Base-by-base conservation (phyloP, 2,329 filamentous ascomycete genomes). In the Aspergillus pseudotamarii region DNA sequence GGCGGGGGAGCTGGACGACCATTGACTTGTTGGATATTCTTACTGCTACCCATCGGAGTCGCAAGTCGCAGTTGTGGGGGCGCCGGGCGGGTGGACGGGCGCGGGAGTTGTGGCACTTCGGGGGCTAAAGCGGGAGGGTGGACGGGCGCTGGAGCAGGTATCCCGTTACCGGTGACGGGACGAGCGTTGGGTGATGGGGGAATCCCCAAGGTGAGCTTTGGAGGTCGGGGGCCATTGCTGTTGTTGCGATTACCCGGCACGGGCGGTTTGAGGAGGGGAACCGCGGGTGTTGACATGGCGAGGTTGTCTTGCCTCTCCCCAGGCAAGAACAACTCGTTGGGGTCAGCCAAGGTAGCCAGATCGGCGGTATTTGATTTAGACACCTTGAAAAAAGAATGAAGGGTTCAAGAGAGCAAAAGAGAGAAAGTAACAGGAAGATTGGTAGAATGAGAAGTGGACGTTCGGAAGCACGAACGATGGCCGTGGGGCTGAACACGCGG, bases 141-240 rank as follows among this genome's bases (percentile, higher is more conserved):
- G 21, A 68, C 63, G 36, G 71, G 73, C 26, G 68, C 64, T 21
- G 71, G 74, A 28, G 71, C 64, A 30, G 71, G 73, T 26, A 82
- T 78, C 16, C 73, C 80, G 72, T 84, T 78, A 69, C 83, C 84
- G 69, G 71, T 70, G 58, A 95, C 88, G 2, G 94, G 89, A 77
- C 94, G 92, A 66, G 85, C 90, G 79, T 88, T 94, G 56, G 93
- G 92, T 41, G 93, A 96, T 0, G 91, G 89, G 43, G 94, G 94
- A 63, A 98, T 98, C 53, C 94, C 92, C 61, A 98, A 87, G 51
- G 93, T 94, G 63, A 98, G 86, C 71, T 91, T 89, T 32, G 93
- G 93, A 59, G 90, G 84, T 67, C 91, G 85, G 64, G 85, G 82
- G 63, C 87, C 88, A 68, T 86, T 83, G 70, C 84, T 82, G 69